Evolutionary conservation across 2,329 filamentous ascomycete genomes (phyloP), one percentile per base, ranked within the genome.

Genomic region (Hypoxylon sp.): DNA sequence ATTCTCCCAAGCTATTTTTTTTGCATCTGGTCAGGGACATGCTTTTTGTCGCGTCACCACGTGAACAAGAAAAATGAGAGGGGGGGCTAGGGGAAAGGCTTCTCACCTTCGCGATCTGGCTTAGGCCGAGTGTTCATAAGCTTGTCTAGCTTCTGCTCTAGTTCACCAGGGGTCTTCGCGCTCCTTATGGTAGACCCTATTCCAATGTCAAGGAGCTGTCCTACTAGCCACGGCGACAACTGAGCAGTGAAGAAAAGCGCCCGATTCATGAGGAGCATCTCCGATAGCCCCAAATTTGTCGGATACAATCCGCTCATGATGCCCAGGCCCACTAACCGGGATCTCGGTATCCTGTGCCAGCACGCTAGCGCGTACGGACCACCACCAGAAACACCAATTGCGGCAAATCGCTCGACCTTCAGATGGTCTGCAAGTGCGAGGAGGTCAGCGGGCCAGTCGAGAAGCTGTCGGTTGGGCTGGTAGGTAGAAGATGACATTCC

Each of bases 401-500:
- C 57, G 50, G 74, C 72, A 58, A 76, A 78, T 11, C 70, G 69
- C 9, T 51, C 33, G 10, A 73, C 22, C 0, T 55, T 50, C 1
- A 77, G 66, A 42, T 76, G 71, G 44, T 71, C 71, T 13, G 75
- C 75, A 2, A 77, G 69, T 3, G 71, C 69, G 13, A 71, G 63
- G 9, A 78, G 54, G 22, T 77, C 74, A 6, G 55, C 57, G 0
- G 74, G 71, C 69, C 71, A 78, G 54, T 74, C 74, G 19, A 65
- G 54, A 4, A 78, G 57, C 42, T 58, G 62, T 26, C 70, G 73
- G 22, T 53, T 65, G 2, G 74, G 69, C 46, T 79, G 72, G 63
- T 74, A 76, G 2, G 75, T 77, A 9, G 79, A 81, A 11, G 74
- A 66, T 3, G 77, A 78, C 53, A 76, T 75, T 11, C 79, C 79